Conservation (phyloP, 345 rosid species). For the Hibiscus mutabilis region DNA sequence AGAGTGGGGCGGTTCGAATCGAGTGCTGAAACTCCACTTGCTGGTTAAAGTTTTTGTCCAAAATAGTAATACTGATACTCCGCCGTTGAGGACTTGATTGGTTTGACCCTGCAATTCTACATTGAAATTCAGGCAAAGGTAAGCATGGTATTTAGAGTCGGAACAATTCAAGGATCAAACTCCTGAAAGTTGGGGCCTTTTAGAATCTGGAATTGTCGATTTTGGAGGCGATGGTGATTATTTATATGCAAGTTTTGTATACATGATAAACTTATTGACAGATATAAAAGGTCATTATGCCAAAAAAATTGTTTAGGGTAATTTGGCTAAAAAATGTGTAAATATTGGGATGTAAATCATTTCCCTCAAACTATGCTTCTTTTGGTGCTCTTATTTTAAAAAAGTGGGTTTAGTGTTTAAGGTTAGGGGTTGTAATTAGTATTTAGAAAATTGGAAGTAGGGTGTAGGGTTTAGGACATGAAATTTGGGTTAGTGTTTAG, state of each 20-base stretch:
- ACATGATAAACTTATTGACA: not conserved
- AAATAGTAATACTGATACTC: not conserved
- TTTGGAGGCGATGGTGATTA: constrained; percentile 5
- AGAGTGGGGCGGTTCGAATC: constrained; percentile 73
- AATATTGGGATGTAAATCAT: too few relatives aligned
- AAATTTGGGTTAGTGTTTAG: too few relatives aligned
- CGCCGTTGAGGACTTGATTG: not conserved
- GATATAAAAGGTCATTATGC: too few relatives aligned
- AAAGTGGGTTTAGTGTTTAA: too few relatives aligned
- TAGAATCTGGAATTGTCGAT: constrained; percentile 2
- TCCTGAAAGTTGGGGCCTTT: not conserved
- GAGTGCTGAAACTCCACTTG: constrained; percentile 44
- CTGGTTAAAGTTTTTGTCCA: not conserved
- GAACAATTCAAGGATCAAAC: not conserved
- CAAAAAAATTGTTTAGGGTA: too few relatives aligned
- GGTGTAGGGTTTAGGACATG: too few relatives aligned
- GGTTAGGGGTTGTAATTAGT: too few relatives aligned
- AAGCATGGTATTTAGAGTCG: not conserved
- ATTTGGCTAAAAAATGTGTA: too few relatives aligned
- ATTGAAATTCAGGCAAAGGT: not conserved
- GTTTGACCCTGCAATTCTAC: not conserved
- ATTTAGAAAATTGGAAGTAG: too few relatives aligned
- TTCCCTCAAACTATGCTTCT: too few relatives aligned
- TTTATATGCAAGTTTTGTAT: too few relatives aligned
- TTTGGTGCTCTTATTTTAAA: too few relatives aligned